Base-by-base conservation (phyloP, 1,284 basidiomycete genomes). In the Cutaneotrichosporon cutaneum region DNA sequence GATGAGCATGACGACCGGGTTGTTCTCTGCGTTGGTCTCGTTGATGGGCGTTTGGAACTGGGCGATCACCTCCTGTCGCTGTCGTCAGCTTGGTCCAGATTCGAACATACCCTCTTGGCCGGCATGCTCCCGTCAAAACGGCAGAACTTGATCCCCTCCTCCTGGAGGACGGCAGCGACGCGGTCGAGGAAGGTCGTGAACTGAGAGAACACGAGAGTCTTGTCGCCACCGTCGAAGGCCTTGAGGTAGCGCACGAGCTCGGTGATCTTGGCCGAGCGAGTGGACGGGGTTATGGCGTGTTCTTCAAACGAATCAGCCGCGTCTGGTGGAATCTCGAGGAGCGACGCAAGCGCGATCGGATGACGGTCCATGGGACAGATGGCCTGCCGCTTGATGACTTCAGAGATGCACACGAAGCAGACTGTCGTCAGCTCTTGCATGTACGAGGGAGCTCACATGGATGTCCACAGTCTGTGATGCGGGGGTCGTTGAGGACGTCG, bases 301-400 rank as follows among this genome's bases (percentile, higher is more conserved):
- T 64, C 64, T 4, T 68, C 67, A 7, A 60, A 62, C 1, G 69
- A 64, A 14, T 53, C 47, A 14, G 70, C 69, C 10, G 73, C 76
- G 26, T 82, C 81, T 24, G 83, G 85, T 24, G 85, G 84, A 3
- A 89, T 85, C 54, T 88, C 87, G 48, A 89, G 81, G n/a, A 94
- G 78, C 66, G 88, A 86, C 10, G 78, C 77, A 64, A 84, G 72
- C 8, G 82, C 79, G 50, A 94, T 80, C 3, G 81, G 73, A 14
- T 89, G 86, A 30, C 92, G 89, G 77, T 93, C 91, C 88, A 92
- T 89, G 1, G 92, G 92, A 73, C 92, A 94, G 68, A 85, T 86
- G 4, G 84, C 80, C 71, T 89, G 86, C 39, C 87, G 84, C 44
- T 81, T 73, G 44, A 92, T 84, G 53, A 87, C 88, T 86, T 72